phyloP scores from a whole-genome alignment of 352 stramenopile genomes.

The Phytophthora tentaculata region DNA sequence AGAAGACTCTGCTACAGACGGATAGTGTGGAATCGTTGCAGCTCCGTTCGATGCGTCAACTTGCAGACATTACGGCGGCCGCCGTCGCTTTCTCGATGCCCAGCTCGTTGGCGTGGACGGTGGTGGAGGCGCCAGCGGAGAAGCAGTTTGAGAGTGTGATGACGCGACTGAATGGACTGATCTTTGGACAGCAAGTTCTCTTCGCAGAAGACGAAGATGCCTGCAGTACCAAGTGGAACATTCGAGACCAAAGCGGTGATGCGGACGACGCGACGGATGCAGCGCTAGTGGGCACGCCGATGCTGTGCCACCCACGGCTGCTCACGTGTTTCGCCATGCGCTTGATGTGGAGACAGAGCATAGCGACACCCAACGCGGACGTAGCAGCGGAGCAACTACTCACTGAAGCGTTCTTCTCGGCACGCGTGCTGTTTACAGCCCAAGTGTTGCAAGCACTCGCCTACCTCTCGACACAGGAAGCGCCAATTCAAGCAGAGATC shows the following conservation, averaged over 20 bases:
- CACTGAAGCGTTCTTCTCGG: constrained; percentile 63
- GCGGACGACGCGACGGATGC: constrained; percentile 30
- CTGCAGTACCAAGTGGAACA: constrained; percentile 16
- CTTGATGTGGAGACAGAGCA: constrained; percentile 49
- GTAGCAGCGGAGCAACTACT: constrained; percentile 49
- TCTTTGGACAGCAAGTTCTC: constrained; percentile 79
- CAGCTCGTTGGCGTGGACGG: constrained; percentile 50
- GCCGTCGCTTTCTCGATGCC: constrained; percentile 49
- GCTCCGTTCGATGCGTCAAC: constrained; percentile 62
- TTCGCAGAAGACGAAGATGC: constrained; percentile 68
- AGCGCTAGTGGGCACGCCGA: constrained; percentile 38
- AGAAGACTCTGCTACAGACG: constrained; percentile 44
- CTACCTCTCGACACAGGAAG: constrained; percentile 35
- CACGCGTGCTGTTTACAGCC: constrained; percentile 61
- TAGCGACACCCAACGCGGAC: constrained; percentile 33
- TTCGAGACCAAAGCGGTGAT: constrained; percentile 17
- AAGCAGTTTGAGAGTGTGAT: constrained; percentile 59
- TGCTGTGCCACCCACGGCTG: constrained; percentile 60
- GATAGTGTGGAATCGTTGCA: constrained; percentile 50
- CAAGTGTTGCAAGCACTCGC: constrained; percentile 65
- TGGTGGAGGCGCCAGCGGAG: constrained; percentile 44
- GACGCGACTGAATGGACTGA: constrained; percentile 53
- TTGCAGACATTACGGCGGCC: constrained; percentile 51
- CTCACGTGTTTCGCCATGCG: constrained; percentile 63
- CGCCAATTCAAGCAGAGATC: constrained; percentile 27